Conservation (phyloP, 1,284 basidiomycete species). For the Inonotus obliquus region DNA sequence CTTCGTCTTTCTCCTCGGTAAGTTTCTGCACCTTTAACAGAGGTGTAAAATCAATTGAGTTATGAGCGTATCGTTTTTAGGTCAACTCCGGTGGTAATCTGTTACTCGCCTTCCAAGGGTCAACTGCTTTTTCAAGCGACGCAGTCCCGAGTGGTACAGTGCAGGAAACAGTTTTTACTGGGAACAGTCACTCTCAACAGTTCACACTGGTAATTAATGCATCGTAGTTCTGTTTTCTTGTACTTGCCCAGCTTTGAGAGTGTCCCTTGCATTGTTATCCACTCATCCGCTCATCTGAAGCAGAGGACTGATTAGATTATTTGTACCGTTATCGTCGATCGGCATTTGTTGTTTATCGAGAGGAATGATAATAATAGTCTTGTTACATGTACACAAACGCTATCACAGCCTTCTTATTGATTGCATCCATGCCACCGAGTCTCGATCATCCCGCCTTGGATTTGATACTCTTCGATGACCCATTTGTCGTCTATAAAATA, state of each 20-base stretch:
- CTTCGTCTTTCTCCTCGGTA: slow-evolving; percentile 48
- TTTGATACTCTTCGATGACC: slow-evolving; percentile 46
- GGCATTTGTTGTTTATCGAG: neutral
- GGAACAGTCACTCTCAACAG: slow-evolving; percentile 36
- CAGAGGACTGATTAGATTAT: too few species aligned
- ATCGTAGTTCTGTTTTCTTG: neutral
- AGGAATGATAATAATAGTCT: too few species aligned
- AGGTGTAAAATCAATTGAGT: neutral
- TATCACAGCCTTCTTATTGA: neutral
- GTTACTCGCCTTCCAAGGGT: slow-evolving; percentile 47
- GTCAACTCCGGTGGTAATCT: slow-evolving; percentile 43
- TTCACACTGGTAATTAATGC: slow-evolving; percentile 42
- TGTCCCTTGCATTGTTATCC: too few species aligned
- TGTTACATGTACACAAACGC: too few species aligned
- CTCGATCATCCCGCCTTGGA: slow-evolving; percentile 42
- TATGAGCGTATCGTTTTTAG: slow-evolving; percentile 25
- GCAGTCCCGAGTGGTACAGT: slow-evolving; percentile 48
- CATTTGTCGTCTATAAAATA: slow-evolving; percentile 57
- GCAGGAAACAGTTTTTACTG: slow-evolving; percentile 48
- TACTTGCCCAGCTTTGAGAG: slow-evolving; percentile 4
- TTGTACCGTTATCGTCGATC: too few species aligned
- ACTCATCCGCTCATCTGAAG: too few species aligned
- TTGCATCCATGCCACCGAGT: slow-evolving; percentile 44
- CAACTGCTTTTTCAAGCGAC: slow-evolving; percentile 47
- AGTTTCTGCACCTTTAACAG: slow-evolving; percentile 20